Base-by-base conservation (phyloP, 345 rosid species). In the Stellera chamaejasme region DNA sequence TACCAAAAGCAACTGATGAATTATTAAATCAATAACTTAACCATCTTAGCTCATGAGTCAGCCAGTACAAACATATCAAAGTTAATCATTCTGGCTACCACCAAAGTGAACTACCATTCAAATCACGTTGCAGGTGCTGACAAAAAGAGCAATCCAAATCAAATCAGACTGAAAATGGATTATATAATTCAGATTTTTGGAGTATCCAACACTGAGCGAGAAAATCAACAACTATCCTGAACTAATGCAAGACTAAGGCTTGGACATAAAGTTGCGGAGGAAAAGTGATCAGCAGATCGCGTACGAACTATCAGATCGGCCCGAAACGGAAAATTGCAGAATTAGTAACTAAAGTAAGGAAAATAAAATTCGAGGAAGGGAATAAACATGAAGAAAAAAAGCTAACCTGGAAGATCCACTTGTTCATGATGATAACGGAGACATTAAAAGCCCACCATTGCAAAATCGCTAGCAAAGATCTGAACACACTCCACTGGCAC, bases 361-460 rank as follows among this genome's bases (percentile, higher is more conserved):
- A 45, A 28, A 39, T 27, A 42, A 16, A 19, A 10, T 28, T 46
- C 14, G 13, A 26, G 45, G 5, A 8, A 43, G 0, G n/a, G 6
- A 46, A 23, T 11, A 11, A 49, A 54, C 2, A 48, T 44, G 54
- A 47, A 45, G 15, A 63, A 11, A n/a, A 15, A 15, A 36, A 6
- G 14, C 39, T 32, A 32, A 59, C 85, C 85, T 79, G 81, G 49
- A 82, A 82, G 83, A 79, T 82, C 89, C 89, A 82, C 61, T 82
- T 82, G 83, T 82, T 82, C 72, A 68, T 77, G 73, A 82, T 75
- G 66, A 82, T 82, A 9, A 82, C 85, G 45, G 83, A 71, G 45
- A 82, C 89, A 64, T 82, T 82, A 74, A 79, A 82, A 39, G 43
- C 69, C 89, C 85, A 79, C 85, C 89, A 82, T 39, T 82, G 85